Percentiles rank a stretch among this genome's conserved stretches.
Evolutionary conservation across 371 early-diverging fungal genomes (phyloP).

Genomic region (Dinochytrium kinnereticum): DNA sequence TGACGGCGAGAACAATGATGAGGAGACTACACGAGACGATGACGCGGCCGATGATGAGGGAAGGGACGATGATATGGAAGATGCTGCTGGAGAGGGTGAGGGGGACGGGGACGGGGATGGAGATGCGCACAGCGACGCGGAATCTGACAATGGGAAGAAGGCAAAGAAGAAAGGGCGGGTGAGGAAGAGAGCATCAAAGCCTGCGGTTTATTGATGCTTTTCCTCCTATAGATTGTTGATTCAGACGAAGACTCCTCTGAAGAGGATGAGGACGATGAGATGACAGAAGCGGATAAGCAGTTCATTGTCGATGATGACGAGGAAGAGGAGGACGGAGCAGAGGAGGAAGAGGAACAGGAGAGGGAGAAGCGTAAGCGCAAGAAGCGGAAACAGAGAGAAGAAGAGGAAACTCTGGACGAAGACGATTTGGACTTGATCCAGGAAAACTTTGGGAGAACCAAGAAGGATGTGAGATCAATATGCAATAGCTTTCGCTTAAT

Average conservation of each 20-base stretch:
- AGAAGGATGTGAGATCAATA: slow-evolving; percentile 11
- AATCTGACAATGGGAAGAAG: slow-evolving; percentile 66
- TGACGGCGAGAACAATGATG: too few species aligned
- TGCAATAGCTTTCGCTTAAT: background rate
- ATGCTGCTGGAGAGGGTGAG: slow-evolving; percentile 65
- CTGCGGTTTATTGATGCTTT: too few species aligned
- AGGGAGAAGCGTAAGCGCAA: slow-evolving; percentile 21
- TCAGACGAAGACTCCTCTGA: slow-evolving; percentile 46
- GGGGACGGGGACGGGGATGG: slow-evolving; percentile 32
- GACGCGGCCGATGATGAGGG: slow-evolving; percentile 43
- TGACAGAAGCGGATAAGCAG: slow-evolving; percentile 54
- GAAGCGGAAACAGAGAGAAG: slow-evolving; percentile 24
- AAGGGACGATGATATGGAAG: slow-evolving; percentile 62
- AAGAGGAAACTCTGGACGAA: slow-evolving; percentile 50
- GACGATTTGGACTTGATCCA: slow-evolving; percentile 57
- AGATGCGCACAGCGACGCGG: slow-evolving; percentile 60
- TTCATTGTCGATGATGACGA: slow-evolving; percentile 60
- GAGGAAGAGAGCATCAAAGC: background rate
- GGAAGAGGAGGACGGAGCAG: slow-evolving; percentile 42
- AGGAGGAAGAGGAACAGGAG: slow-evolving; percentile 32
- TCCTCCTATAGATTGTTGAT: slow-evolving; percentile 21
- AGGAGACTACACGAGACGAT: too few species aligned
- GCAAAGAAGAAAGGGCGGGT: slow-evolving; percentile 45
- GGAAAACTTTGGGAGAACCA: slow-evolving; percentile 47
- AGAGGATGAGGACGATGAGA: slow-evolving; percentile 49